Percentiles rank a stretch among this genome's conserved stretches.
phyloP scores from a whole-genome alignment of 129 eudicot species.

The Tanacetum coccineum region DNA sequence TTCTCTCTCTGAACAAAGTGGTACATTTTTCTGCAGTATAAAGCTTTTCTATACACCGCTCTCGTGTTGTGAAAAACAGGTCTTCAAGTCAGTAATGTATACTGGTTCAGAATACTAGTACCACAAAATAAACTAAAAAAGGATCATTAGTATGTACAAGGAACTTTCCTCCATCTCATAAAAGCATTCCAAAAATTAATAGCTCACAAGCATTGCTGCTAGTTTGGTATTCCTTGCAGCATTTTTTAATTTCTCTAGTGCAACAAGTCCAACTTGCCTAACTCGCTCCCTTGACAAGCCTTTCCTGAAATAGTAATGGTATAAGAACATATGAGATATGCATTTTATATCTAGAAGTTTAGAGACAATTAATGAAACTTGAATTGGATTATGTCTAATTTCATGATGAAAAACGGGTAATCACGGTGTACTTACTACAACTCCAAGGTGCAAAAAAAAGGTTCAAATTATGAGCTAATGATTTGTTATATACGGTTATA shows the following conservation, averaged over 20 bases:
- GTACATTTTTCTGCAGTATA: slow-evolving; percentile 14
- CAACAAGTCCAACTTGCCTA: slow-evolving; percentile 93
- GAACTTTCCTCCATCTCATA: slow-evolving; percentile 21
- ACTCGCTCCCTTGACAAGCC: slow-evolving; percentile 96
- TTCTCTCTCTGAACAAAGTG: slow-evolving; percentile 21
- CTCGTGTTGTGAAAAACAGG: slow-evolving; percentile 18
- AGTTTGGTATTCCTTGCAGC: slow-evolving; percentile 81
- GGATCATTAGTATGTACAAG: slow-evolving; percentile 28
- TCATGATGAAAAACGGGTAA: neutral
- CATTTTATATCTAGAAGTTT: slow-evolving; percentile 10
- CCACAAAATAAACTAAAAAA: slow-evolving; percentile 10
- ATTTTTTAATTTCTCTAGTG: slow-evolving; percentile 83
- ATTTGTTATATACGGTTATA: neutral
- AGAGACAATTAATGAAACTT: neutral
- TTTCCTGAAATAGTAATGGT: slow-evolving; percentile 45
- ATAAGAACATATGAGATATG: neutral
- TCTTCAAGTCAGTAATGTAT: slow-evolving; percentile 29
- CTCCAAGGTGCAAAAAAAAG: slow-evolving; percentile 5
- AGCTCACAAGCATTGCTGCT: slow-evolving; percentile 70
- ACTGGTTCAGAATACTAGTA: slow-evolving; percentile 15
- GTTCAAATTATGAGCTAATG: neutral
- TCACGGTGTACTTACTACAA: neutral
- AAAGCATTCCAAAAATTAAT: slow-evolving; percentile 30
- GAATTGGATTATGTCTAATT: neutral
- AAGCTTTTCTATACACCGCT: slow-evolving; percentile 29